phyloP scores from a whole-genome alignment of 257 asterid genomes.

The Scutellaria minor region DNA sequence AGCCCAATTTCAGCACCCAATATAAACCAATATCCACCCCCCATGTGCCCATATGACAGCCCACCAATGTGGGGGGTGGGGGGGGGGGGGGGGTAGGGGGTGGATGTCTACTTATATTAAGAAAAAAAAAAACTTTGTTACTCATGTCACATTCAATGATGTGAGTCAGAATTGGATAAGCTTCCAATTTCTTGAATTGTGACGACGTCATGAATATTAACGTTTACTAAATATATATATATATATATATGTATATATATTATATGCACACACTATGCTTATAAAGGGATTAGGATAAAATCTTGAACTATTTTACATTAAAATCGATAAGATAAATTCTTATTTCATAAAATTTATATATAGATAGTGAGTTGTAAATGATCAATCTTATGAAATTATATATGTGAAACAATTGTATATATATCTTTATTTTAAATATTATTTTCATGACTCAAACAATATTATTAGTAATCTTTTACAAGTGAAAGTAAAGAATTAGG shows the following conservation, averaged over 20 bases:
- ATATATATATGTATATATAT: no score
- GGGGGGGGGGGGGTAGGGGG: not conserved
- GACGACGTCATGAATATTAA: conserved; percentile 15
- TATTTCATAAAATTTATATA: no score
- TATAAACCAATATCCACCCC: conserved; percentile 10
- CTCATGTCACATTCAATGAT: conserved; percentile 30
- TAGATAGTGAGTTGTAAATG: no score
- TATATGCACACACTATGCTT: not conserved
- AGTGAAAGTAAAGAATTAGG: no score
- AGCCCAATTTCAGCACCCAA: conserved; percentile 39
- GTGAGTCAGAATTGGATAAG: conserved; percentile 31
- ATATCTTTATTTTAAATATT: no score
- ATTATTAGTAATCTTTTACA: no score
- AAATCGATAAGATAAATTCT: no score
- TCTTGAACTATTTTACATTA: no score
- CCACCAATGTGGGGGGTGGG: conserved; percentile 4
- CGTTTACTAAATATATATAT: not conserved
- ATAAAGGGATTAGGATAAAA: no score
- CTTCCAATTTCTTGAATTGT: conserved; percentile 9
- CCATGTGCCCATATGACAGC: conserved; percentile 23
- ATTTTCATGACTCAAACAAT: no score
- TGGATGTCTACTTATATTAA: not conserved
- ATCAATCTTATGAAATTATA: no score
- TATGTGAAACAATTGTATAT: no score
- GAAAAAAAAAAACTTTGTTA: not conserved